A percentile compares a stretch with the other conserved stretches of the same genome.
These are phyloP conservation scores for Colletotrichum liaoningense DNA, from an alignment of 2,329 filamentous ascomycete genomes.

Conservation along the genomic window DNA sequence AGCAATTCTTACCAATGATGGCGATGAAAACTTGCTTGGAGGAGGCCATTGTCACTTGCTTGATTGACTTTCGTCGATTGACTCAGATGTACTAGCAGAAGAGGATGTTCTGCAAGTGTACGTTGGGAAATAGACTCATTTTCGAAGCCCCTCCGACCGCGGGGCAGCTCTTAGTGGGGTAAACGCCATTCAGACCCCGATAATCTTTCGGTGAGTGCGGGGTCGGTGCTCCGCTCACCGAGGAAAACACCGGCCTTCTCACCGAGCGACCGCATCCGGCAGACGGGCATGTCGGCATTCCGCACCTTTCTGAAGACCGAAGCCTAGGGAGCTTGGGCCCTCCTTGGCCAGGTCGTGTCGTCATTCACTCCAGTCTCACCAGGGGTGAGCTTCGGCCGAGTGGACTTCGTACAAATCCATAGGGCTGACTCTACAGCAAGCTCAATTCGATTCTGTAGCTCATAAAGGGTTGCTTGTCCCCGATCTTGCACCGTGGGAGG, in stretches of 20 bases:
- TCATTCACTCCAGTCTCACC: slow-evolving; percentile 20
- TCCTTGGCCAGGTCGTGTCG: slow-evolving; percentile 23
- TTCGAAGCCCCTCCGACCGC: slow-evolving; percentile 23
- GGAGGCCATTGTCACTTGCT: slow-evolving; percentile 50
- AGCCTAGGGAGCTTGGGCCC: slow-evolving; percentile 11
- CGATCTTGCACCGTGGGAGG: not conserved
- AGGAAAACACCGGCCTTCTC: not conserved
- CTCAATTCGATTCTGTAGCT: not conserved
- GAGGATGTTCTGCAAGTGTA: not conserved
- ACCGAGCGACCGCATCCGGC: not conserved
- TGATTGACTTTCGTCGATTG: not conserved
- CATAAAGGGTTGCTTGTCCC: not conserved
- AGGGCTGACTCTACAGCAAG: not conserved
- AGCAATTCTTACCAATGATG: slow-evolving; percentile 56
- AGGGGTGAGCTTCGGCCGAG: not conserved
- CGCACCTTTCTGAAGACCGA: slow-evolving; percentile 2
- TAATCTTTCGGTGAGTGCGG: not conserved
- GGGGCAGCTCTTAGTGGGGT: slow-evolving; percentile 26
- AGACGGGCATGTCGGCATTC: not conserved
- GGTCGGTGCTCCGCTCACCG: not conserved
- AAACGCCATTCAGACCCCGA: not conserved
- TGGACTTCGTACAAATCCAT: not conserved
- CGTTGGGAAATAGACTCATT: not conserved
- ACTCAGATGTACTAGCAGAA: not conserved
- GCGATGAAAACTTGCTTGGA: slow-evolving; percentile 63